A percentile compares a stretch with the other conserved stretches of the same genome.
These are phyloP conservation scores for Cairneyella variabilis DNA, from an alignment of 495 filamentous ascomycete species.

Conservation along the genomic window DNA sequence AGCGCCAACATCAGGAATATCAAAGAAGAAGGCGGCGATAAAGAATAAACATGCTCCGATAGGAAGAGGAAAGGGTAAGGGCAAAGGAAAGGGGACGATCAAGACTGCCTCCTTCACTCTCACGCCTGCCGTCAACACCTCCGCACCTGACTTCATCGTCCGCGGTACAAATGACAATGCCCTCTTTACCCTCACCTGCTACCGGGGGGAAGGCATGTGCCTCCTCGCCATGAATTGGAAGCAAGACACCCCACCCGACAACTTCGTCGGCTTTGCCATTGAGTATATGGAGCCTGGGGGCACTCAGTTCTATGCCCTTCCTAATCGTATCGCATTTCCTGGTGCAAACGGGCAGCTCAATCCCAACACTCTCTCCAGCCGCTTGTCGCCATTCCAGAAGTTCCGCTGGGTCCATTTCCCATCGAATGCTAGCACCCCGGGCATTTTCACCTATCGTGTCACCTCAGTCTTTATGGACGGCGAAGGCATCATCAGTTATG, in stretches of 20 bases:
- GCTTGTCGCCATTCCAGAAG: conserved; percentile 17
- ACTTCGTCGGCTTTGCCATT: conserved; percentile 19
- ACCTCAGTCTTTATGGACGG: conserved; percentile 15
- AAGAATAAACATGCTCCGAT: not conserved
- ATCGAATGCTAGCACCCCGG: conserved; percentile 12
- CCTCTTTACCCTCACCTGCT: conserved; percentile 14
- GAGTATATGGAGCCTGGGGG: conserved; percentile 7
- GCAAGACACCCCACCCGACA: conserved; percentile 13
- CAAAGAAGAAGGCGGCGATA: conserved; percentile 4
- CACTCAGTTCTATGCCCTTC: conserved; percentile 6
- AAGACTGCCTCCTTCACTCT: not conserved
- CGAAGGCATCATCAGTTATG: conserved; percentile 10
- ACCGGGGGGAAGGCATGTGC: conserved; percentile 19
- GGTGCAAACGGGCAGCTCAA: conserved; percentile 8
- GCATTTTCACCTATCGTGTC: conserved; percentile 16
- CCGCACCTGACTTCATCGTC: conserved; percentile 14
- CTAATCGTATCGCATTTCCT: conserved; percentile 18
- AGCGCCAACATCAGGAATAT: not conserved
- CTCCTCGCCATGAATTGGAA: conserved; percentile 21
- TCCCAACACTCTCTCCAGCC: conserved; percentile 17
- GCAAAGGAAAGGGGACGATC: conserved; percentile 4
- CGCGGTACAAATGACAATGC: conserved; percentile 13
- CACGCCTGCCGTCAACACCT: conserved; percentile 9
- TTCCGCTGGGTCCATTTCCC: conserved; percentile 20
- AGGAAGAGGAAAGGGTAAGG: conserved; percentile 5